Conservation (phyloP, 2,329 filamentous ascomycete species). For the Microdochium paspali region DNA sequence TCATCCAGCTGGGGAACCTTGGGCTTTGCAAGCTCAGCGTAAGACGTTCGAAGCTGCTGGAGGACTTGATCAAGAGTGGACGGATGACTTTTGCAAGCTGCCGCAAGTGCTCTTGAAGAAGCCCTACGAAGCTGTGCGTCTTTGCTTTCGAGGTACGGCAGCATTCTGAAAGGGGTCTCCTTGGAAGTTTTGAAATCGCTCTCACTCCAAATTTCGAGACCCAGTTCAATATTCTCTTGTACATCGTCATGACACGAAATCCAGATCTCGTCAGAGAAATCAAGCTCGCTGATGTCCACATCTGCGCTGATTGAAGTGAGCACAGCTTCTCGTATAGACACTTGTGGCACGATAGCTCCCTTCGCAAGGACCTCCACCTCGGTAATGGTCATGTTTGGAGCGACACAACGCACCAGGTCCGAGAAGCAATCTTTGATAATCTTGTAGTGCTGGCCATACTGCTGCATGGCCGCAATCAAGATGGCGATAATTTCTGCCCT, state of each 20-base stretch:
- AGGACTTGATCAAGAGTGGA: conserved; percentile 54
- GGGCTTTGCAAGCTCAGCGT: conserved; percentile 72
- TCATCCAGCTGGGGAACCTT: conserved; percentile 78
- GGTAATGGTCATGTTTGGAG: conserved; percentile 63
- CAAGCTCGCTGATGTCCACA: conserved; percentile 79
- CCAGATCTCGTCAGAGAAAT: conserved; percentile 88
- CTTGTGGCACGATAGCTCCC: conserved; percentile 70
- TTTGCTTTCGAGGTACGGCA: conserved; percentile 70
- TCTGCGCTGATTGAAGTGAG: conserved; percentile 87
- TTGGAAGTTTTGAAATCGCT: conserved; percentile 66
- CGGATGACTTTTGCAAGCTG: conserved; percentile 55
- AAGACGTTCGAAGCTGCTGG: conserved; percentile 57
- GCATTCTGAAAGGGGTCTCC: conserved; percentile 55
- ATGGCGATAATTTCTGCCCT: conserved; percentile 62
- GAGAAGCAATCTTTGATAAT: conserved; percentile 85
- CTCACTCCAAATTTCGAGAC: conserved; percentile 88
- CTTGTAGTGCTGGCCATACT: conserved; percentile 89
- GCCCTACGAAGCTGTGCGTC: conserved; percentile 78
- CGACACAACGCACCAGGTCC: conserved; percentile 76
- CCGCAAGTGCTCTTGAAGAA: conserved; percentile 71
- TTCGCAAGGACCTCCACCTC: conserved; percentile 72
- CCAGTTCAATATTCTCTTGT: conserved; percentile 76
- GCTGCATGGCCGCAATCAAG: conserved; percentile 76
- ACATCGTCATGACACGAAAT: conserved; percentile 86
- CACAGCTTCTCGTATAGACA: conserved; percentile 72